phyloP scores from a whole-genome alignment of 2,329 filamentous ascomycete genomes.

The Stemphylium beticola region DNA sequence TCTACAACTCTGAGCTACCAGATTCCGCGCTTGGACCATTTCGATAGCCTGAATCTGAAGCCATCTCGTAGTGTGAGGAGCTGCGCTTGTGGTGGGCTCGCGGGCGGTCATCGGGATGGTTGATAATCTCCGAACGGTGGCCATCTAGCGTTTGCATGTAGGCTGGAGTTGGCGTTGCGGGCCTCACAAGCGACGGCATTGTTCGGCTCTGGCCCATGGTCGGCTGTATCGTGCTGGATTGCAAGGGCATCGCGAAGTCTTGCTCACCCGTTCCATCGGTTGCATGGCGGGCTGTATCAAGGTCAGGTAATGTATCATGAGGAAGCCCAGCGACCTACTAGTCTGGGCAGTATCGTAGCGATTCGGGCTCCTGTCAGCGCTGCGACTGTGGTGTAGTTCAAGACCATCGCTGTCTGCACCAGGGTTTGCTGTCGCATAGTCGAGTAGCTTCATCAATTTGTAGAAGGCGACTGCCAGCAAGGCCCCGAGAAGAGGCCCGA shows the following conservation, averaged over 20 bases:
- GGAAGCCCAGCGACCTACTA: not conserved
- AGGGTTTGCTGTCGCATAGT: constrained; percentile 60
- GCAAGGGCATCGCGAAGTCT: constrained; percentile 23
- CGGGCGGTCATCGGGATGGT: constrained; percentile 33
- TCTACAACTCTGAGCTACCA: constrained; percentile 33
- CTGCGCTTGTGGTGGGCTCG: constrained; percentile 27
- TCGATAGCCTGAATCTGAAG: constrained; percentile 32
- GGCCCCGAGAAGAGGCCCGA: constrained; percentile 55
- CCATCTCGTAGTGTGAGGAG: constrained; percentile 27
- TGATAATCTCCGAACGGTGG: constrained; percentile 28
- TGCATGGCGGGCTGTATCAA: constrained; percentile 22
- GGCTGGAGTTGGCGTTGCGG: constrained; percentile 22
- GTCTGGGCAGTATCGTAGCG: not conserved
- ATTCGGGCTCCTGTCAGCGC: not conserved
- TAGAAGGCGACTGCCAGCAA: constrained; percentile 57
- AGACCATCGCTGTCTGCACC: constrained; percentile 56
- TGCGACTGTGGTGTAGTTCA: constrained; percentile 36
- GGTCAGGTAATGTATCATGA: constrained; percentile 17
- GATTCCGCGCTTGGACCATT: constrained; percentile 37
- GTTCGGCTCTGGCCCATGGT: constrained; percentile 5
- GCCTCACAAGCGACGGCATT: constrained; percentile 12
- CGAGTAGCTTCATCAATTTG: constrained; percentile 55
- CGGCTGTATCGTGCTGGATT: constrained; percentile 11
- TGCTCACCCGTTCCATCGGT: constrained; percentile 40
- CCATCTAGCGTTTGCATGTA: constrained; percentile 37